These are phyloP conservation scores for Amoebophrya sp. DNA, from an alignment of 169 alveolate genomes.

Conservation along the genomic window DNA sequence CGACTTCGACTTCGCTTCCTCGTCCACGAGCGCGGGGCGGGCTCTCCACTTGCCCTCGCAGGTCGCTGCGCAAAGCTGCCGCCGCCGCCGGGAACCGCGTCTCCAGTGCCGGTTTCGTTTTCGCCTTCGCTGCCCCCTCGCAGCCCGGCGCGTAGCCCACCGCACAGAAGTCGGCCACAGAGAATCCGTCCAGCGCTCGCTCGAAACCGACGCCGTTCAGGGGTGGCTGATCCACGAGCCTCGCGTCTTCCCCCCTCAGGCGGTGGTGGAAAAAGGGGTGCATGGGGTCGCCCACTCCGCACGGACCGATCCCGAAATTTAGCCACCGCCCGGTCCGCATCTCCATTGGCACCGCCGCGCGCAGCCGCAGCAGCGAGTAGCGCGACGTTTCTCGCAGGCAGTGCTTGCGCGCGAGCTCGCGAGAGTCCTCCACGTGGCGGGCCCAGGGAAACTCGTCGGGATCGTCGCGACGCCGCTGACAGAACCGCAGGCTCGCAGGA, in stretches of 20 bases:
- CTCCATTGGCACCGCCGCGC: background rate
- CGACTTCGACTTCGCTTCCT: too few species aligned
- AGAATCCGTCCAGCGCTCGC: background rate
- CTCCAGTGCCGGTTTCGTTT: too few species aligned
- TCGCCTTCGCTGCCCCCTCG: too few species aligned
- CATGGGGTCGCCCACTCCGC: background rate
- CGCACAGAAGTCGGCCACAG: too few species aligned
- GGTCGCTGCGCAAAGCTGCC: too few species aligned
- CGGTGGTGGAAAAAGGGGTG: background rate
- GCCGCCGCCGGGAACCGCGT: too few species aligned
- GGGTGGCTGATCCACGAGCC: background rate
- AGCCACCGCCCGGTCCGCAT: background rate
- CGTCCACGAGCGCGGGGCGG: too few species aligned
- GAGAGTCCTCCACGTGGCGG: background rate
- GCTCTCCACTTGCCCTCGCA: too few species aligned
- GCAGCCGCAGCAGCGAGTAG: background rate
- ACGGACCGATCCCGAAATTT: background rate
- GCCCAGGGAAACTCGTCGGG: background rate
- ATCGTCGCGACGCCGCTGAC: background rate
- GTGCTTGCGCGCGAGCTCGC: too few species aligned
- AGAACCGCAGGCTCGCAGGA: background rate
- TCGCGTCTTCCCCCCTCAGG: background rate
- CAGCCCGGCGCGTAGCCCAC: too few species aligned
- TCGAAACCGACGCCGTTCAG: background rate
- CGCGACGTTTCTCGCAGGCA: background rate